Percentiles rank a stretch among this genome's conserved stretches.
phyloP scores from a whole-genome alignment of 306 rosid genomes.

The Canavalia gladiata region DNA sequence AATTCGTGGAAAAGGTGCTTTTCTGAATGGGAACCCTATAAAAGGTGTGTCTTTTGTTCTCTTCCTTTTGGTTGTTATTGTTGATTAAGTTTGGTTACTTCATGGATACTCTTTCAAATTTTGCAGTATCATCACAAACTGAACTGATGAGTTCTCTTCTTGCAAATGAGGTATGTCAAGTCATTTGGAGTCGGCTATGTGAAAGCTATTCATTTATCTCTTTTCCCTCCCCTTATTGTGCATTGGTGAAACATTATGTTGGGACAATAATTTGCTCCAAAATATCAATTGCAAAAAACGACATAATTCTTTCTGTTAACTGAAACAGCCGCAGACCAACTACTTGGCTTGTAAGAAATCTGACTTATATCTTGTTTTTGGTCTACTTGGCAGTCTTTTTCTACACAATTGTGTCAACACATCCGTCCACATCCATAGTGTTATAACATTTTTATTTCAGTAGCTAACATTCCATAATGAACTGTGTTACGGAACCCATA shows the following conservation, averaged over 20 bases:
- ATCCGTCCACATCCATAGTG: background rate
- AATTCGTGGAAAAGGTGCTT: constrained; percentile 79
- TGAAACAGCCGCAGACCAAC: background rate
- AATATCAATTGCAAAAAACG: constrained; percentile 12
- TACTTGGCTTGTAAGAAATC: background rate
- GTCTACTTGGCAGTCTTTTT: background rate
- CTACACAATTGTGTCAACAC: constrained; percentile 1
- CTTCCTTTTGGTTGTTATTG: constrained; percentile 26
- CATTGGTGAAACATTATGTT: background rate
- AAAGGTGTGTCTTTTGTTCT: constrained; percentile 60
- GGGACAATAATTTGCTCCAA: background rate
- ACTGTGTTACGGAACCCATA: background rate
- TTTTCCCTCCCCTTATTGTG: background rate
- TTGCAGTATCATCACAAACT: constrained; percentile 73
- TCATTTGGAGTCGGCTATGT: constrained; percentile 27
- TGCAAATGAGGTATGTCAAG: constrained; percentile 74
- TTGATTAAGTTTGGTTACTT: constrained; percentile 20
- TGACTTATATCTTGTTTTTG: constrained; percentile 15
- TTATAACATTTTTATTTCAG: background rate
- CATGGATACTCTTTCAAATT: constrained; percentile 43
- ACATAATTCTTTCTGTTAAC: background rate
- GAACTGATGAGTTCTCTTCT: constrained; percentile 82
- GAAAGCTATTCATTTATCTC: constrained; percentile 2
- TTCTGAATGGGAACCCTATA: constrained; percentile 77
- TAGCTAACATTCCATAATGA: background rate